Percentiles rank a stretch among this genome's conserved stretches.
Evolutionary conservation across 148 eudicot genomes (phyloP).

Genomic region (Fagopyrum homotropicum): DNA sequence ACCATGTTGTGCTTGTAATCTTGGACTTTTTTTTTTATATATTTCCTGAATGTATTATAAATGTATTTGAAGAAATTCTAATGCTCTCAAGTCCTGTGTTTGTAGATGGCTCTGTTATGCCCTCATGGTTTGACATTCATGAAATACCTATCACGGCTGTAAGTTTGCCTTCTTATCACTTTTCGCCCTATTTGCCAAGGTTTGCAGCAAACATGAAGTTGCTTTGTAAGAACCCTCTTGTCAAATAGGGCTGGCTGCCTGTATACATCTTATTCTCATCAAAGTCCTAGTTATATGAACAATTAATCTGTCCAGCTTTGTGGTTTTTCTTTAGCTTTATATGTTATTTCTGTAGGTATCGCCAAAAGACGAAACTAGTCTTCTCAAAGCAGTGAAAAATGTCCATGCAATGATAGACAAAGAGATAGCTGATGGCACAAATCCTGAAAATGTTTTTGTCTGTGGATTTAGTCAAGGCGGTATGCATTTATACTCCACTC

Average conservation of each 20-base stretch:
- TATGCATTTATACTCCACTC: slow-evolving; percentile 18
- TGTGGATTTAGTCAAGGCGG: slow-evolving; percentile 99
- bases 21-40: no score
- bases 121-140: slow-evolving; percentile 89
- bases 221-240: neutral
- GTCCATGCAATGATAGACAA: slow-evolving; percentile 85
- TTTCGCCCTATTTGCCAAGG: neutral
- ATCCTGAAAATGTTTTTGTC: slow-evolving; percentile 81
- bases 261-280: neutral
- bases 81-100: slow-evolving; percentile 10
- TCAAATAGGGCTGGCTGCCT: neutral
- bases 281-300: neutral
- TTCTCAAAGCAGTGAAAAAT: slow-evolving; percentile 70
- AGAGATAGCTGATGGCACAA: slow-evolving; percentile 70
- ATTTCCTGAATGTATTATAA: neutral
- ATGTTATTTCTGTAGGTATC: slow-evolving; percentile 44
- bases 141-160: slow-evolving; percentile 83
- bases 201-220: neutral
- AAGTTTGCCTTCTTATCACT: slow-evolving; percentile 29
- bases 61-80: neutral
- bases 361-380: slow-evolving; percentile 61
- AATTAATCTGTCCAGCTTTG: neutral
- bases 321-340: no score
- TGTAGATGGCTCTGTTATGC: slow-evolving; percentile 82
- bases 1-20: neutral